Conservation (phyloP, 1,139 yeast genomes). For the Taphrina wiesneri region DNA sequence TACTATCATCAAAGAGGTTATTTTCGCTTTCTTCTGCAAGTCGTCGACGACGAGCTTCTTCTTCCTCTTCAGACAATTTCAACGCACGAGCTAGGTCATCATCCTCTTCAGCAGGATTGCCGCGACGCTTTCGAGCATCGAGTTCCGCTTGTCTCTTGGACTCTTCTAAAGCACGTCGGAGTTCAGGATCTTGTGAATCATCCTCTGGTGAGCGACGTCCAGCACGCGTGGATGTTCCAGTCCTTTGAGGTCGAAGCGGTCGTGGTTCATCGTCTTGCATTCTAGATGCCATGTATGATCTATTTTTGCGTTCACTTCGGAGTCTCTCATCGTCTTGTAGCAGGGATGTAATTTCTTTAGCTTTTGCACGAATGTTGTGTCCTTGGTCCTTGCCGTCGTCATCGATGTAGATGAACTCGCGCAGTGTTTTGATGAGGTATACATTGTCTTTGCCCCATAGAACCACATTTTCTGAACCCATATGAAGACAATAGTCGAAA, state of each 20-base stretch:
- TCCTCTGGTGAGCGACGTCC: slow-evolving; percentile 38
- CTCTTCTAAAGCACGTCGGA: slow-evolving; percentile 79
- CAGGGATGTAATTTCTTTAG: slow-evolving; percentile 80
- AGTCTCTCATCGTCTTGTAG: slow-evolving; percentile 83
- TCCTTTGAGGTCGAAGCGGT: slow-evolving; percentile 28
- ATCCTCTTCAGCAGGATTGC: slow-evolving; percentile 51
- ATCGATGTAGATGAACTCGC: slow-evolving; percentile 86
- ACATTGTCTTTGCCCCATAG: slow-evolving; percentile 91
- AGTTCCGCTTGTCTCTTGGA: slow-evolving; percentile 82
- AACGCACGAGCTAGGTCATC: slow-evolving; percentile 80
- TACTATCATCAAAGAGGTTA: slow-evolving; percentile 43
- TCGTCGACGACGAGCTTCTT: slow-evolving; percentile 50
- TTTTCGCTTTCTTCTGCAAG: slow-evolving; percentile 42
- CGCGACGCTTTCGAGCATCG: slow-evolving; percentile 63
- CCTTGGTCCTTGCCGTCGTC: slow-evolving; percentile 86
- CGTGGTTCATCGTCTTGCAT: slow-evolving; percentile 36
- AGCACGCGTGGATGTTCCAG: slow-evolving; percentile 26
- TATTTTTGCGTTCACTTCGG: slow-evolving; percentile 60
- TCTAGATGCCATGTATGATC: slow-evolving; percentile 40
- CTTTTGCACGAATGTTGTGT: slow-evolving; percentile 82
- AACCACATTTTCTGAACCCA: slow-evolving; percentile 88
- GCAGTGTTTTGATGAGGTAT: slow-evolving; percentile 82
- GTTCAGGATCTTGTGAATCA: slow-evolving; percentile 72
- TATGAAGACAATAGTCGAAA: slow-evolving; percentile 80
- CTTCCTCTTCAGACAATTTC: slow-evolving; percentile 83